Evolutionary conservation across 2,329 filamentous ascomycete species (phyloP), one percentile per base, ranked within the genome.

Genomic region (Exophiala calicioides): DNA sequence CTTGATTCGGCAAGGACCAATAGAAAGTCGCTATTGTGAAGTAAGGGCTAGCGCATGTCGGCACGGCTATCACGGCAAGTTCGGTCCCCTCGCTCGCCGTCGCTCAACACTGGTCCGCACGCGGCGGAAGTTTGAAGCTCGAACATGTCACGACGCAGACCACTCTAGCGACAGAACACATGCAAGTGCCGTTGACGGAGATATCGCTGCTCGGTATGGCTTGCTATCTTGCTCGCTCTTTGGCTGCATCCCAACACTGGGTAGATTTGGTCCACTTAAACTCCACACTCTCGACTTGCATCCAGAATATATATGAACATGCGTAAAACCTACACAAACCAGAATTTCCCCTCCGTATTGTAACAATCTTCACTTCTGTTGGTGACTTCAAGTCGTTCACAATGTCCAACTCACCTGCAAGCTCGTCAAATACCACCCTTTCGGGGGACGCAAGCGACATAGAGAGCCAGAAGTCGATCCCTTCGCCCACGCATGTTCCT

Each of bases 401-500:
- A n/a, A 50, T 50, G 47, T 33, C 36, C 3, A 31, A 33, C 9
- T 50, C 37, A 21, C 42, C 47, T 24, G 24, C 36, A 16, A 42
- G 16, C 24, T 45, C 47, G n/a, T 50, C 42, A n/a, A 32, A 36
- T 15, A 45, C 42, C 5, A 45, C 41, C 19, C 47, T 46, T 16
- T 36, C 47, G 13, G 35, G 21, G 4, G 26, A 15, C 24, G 8
- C 13, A 7, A 31, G 29, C 24, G 47, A 50, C 20, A 33, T 46
- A 24, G 47, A 50, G 37, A 29, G 36, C 34, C 47, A 50, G 27
- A 50, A 50, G 32, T 27, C 24, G n/a, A n/a, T n/a, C n/a, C n/a
- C 10, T n/a, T n/a, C n/a, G n/a, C n/a, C n/a, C n/a, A n/a, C n/a
- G n/a, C n/a, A n/a, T n/a, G 45, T 55, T 3, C 34, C 53, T 15